These are phyloP conservation scores for Corymbia maculata DNA, from an alignment of 345 rosid species.

Conservation along the genomic window DNA sequence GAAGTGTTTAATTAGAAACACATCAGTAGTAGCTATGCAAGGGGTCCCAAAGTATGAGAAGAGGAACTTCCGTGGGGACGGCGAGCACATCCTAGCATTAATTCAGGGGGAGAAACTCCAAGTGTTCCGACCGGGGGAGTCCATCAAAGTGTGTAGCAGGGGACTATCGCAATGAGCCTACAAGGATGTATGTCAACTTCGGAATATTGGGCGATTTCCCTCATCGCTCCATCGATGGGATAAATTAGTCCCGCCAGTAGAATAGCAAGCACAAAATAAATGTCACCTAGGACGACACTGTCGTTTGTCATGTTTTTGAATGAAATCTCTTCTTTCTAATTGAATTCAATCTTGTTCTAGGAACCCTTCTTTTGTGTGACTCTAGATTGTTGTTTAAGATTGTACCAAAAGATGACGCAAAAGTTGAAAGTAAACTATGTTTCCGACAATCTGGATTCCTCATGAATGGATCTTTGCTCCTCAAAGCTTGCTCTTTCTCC, in stretches of 20 bases:
- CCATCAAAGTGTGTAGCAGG: not conserved
- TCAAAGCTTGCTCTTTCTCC: too few species aligned
- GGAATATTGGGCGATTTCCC: too few species aligned
- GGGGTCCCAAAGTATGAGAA: too few species aligned
- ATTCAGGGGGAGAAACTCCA: not conserved
- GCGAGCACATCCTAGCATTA: not conserved
- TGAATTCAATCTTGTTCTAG: not conserved
- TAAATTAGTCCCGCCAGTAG: not conserved
- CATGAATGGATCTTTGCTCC: too few species aligned
- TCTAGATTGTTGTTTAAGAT: too few species aligned
- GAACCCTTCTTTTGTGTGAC: not conserved
- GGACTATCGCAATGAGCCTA: not conserved
- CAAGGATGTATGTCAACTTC: too few species aligned
- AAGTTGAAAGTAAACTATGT: too few species aligned
- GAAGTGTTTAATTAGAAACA: not conserved
- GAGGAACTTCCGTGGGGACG: too few species aligned
- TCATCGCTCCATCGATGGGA: too few species aligned
- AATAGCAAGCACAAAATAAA: not conserved
- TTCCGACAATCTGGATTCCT: too few species aligned
- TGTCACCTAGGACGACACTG: not conserved
- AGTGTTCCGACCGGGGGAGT: not conserved
- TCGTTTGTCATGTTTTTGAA: too few species aligned
- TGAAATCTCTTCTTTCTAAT: not conserved
- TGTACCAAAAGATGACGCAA: too few species aligned
- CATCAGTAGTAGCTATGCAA: not conserved